Evolutionary conservation across 495 filamentous ascomycete species (phyloP).

Genomic region (Pseudotulostoma volvatum): DNA sequence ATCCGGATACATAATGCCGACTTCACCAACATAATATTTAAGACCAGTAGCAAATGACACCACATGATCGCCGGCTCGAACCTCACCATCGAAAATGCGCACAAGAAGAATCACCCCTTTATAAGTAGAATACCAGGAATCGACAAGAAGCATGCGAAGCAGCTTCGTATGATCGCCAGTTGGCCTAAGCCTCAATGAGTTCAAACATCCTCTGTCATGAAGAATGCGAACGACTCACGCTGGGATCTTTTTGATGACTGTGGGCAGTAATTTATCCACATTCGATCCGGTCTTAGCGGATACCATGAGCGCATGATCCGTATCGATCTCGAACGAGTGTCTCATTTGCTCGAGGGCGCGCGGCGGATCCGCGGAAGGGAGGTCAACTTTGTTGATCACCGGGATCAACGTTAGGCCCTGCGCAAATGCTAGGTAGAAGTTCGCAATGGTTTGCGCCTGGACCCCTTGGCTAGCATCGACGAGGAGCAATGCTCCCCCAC

Average conservation of each 20-base stretch:
- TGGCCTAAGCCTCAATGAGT: constrained; percentile 31
- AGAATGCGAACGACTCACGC: constrained; percentile 25
- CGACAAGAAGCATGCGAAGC: constrained; percentile 73
- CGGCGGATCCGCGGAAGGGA: constrained; percentile 70
- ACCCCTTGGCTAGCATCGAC: constrained; percentile 90
- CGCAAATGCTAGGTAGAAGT: constrained; percentile 93
- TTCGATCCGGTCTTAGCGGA: constrained; percentile 90
- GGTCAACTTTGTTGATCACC: constrained; percentile 90
- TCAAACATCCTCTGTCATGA: neutral
- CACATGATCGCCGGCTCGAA: constrained; percentile 68
- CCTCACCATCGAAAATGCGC: constrained; percentile 74
- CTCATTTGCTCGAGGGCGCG: constrained; percentile 75
- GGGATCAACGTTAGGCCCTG: constrained; percentile 77
- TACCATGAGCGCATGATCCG: constrained; percentile 62
- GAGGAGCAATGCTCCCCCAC: constrained; percentile 79
- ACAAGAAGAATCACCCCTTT: constrained; percentile 87
- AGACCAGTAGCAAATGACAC: constrained; percentile 71
- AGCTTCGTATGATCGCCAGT: constrained; percentile 53
- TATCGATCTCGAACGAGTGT: constrained; percentile 73
- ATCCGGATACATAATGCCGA: constrained; percentile 91
- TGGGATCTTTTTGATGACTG: constrained; percentile 71
- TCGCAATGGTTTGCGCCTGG: constrained; percentile 90
- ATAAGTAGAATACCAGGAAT: constrained; percentile 96
- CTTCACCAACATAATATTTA: constrained; percentile 85
- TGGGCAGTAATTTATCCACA: constrained; percentile 62